Percentiles rank a stretch among this genome's conserved stretches.
phyloP scores from a whole-genome alignment of 176 grass and related monocot genomes.

The sorghum (Sorghum bicolor) region Sorghum_bicolor_NCBIv3 NC_012870.2:70912501-70913000 shows the following conservation, averaged over 20 bases:
- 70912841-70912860: neutral
- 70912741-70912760: neutral
- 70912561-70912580: neutral
- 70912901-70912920: conserved; percentile 10
- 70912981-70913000: conserved; percentile 92
- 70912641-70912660: neutral
- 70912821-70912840: no score
- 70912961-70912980: conserved; percentile 86
- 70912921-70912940: conserved; percentile 70
- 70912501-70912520: conserved; percentile 1
- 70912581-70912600: neutral
- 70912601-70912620: neutral
- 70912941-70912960: conserved; percentile 91
- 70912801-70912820: neutral
- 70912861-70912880: neutral
- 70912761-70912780: conserved; percentile 28
- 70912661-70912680: neutral
- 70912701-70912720: neutral
- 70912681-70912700: neutral
- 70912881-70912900: neutral
- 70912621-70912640: neutral
- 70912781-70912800: neutral
- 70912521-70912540: neutral
- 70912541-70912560: no score
- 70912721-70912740: neutral